phyloP scores from a whole-genome alignment of 768 basidiomycete species.

The Baorangia bicolor region DNA sequence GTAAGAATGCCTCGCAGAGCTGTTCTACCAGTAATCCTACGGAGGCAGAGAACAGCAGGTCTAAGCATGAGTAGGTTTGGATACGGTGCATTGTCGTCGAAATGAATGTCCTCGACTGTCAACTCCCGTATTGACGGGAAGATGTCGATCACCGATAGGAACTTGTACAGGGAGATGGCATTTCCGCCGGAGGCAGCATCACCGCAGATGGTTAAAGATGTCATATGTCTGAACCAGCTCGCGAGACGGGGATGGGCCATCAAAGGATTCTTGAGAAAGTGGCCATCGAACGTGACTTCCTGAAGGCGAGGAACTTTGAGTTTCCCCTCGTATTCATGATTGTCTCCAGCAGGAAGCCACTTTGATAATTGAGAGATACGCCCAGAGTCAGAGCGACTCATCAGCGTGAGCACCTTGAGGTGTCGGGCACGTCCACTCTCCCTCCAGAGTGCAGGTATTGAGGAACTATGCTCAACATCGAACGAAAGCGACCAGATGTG shows the following conservation, averaged over 20 bases:
- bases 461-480: background rate
- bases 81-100: background rate
- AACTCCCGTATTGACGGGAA: slow-evolving; percentile 1
- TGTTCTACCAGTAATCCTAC: background rate
- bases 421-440: background rate
- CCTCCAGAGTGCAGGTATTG: slow-evolving; percentile 6
- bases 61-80: background rate
- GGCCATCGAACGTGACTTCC: background rate
- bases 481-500: slow-evolving; percentile 12
- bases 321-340: slow-evolving; percentile 3
- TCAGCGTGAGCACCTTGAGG: slow-evolving; percentile 2
- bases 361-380: background rate
- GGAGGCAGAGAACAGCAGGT: background rate
- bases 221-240: slow-evolving; percentile 3
- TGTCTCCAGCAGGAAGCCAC: background rate
- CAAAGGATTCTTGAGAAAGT: slow-evolving; percentile 5
- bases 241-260: slow-evolving; percentile 4
- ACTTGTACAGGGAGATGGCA: slow-evolving; percentile 2
- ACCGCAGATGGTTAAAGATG: slow-evolving; percentile 4
- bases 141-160: slow-evolving; percentile 1
- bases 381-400: background rate
- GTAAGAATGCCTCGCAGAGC: slow-evolving; percentile 1
- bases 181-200: background rate
- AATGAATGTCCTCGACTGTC: slow-evolving; percentile 6
- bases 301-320: slow-evolving; percentile 3